These are phyloP conservation scores for Ascochyta pisi DNA, from an alignment of 2,329 filamentous ascomycete species.

Conservation along the genomic window DNA sequence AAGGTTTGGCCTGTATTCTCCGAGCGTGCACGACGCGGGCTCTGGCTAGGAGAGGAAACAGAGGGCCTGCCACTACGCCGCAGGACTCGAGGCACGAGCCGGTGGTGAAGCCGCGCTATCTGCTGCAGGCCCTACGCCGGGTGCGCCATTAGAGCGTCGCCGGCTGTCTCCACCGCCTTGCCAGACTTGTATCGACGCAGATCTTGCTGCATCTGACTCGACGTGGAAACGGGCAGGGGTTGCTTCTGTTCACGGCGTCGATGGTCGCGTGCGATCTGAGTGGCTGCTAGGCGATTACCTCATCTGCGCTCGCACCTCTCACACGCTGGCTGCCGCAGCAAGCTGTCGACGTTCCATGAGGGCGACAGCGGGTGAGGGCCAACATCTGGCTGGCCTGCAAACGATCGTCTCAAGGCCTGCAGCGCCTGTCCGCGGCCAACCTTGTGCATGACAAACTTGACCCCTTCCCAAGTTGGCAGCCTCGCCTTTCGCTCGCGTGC, in stretches of 20 bases:
- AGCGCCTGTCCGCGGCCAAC: conserved; percentile 19
- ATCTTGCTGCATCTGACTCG: conserved; percentile 45
- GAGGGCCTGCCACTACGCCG: conserved; percentile 37
- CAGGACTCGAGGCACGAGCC: conserved; percentile 47
- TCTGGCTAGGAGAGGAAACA: conserved; percentile 38
- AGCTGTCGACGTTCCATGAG: conserved; percentile 42
- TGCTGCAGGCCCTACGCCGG: conserved; percentile 35
- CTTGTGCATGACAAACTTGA: conserved; percentile 15
- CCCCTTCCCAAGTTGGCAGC: conserved; percentile 15
- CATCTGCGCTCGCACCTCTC: conserved; percentile 32
- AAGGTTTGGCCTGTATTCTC: conserved; percentile 50
- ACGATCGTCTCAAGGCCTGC: conserved; percentile 27
- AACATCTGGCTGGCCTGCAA: conserved; percentile 27
- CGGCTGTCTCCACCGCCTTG: conserved; percentile 31
- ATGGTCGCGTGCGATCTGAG: conserved; percentile 26
- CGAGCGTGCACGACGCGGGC: conserved; percentile 40
- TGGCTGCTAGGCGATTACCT: conserved; percentile 29
- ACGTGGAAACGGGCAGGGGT: conserved; percentile 39
- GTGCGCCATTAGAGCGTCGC: conserved; percentile 19
- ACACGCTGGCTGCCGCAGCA: conserved; percentile 36
- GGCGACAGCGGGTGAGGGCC: conserved; percentile 28
- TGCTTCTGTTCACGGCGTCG: conserved; percentile 33
- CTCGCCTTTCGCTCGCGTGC: conserved; percentile 18
- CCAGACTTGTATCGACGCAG: conserved; percentile 34
- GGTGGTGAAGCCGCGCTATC: conserved; percentile 40